Base-by-base conservation (phyloP, 345 rosid genomes). In the Sonneratia alba region DNA sequence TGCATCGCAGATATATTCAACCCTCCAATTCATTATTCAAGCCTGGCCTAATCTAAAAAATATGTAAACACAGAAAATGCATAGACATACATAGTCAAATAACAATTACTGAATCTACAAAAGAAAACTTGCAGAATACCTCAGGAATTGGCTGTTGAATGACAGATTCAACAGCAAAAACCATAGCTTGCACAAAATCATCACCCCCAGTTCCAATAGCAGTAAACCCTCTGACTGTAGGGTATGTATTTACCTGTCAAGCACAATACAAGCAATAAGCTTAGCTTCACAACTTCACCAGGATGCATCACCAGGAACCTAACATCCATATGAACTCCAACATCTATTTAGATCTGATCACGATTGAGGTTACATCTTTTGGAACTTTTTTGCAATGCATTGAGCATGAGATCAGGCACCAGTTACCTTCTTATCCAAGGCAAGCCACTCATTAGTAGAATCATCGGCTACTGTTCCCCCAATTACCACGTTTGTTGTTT, bases 151-250 rank as follows among this genome's bases (percentile, higher is more conserved):
- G 88, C 68, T 85, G 83, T 76, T 87, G 92, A 78, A 90, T 85
- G 65, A 92, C 99, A 76, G 97, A 95, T 78, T 95, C 99, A 71
- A 95, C 97, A 0, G 99, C 97, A 83, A 95, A 86, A 75, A 95
- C 87, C 99, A 95, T 92, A 47, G 97, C 85, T 71, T 90, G 99
- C 73, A 91, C 96, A 82, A 94, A 94, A 80, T 94, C 98, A 70
- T 94, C 93, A 56, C 98, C 98, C 42, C 98, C 97, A 42, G 96
- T 94, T 74, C 96, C 98, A 75, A 94, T 94, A 7, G 97, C 96
- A 6, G 93, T 91, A 85, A 94, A 94, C 65, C 97, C 97, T 85
- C 97, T 86, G 69, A 88, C 98, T 6, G 95, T 89, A 3, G 97
- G 98, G 82, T 94, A 94, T 7, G 93, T 84, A 75, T 94, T 94